Base-by-base conservation (phyloP, 306 rosid species). In the Lathyrus sativus region DNA sequence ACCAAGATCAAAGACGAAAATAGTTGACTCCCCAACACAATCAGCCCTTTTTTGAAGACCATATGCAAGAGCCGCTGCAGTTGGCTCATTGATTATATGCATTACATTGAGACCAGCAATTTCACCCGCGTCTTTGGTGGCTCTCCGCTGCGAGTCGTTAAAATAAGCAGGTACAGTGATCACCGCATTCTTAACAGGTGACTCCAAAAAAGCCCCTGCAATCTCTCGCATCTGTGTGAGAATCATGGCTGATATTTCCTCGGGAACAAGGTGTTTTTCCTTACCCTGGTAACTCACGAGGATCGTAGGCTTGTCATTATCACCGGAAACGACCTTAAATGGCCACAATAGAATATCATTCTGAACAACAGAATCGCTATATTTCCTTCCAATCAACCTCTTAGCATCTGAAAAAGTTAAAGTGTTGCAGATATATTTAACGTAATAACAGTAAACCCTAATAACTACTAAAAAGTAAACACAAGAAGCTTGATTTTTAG, bases 161-260 rank as follows among this genome's bases (percentile, higher is more conserved):
- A 87, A 87, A 68, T 82, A 84, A 2, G 89, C 89, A 0, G 92
- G 89, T 7, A 84, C 92, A 0, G 87, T 84, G 11, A 87, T 68
- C 10, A 82, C 86, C 0, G 81, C 92, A 38, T 84, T 82, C 73
- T 78, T 82, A 1, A 84, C 78, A 0, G 74, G 1, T 1, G 53
- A 12, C n/a, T 13, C 55, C 7, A 76, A 13, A 15, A 18, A 62
- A 2, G 10, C 44, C 59, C 78, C 92, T 0, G 89, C 89, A 46
- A 80, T 76, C 73, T 84, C 89, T 7, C 78, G 80, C 89, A 87
- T 82, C 73, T 80, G 74, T 0, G 28, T 39, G 1, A 87, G 76
- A 0, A 87, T 59, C 86, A 87, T 78, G 8, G 92, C 71, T 13
- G 89, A 87, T 44, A 87, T 50, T 50, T 50, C 56, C 3, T 50